phyloP scores from a whole-genome alignment of 352 stramenopile species.

The Phytophthora citricola region DNA sequence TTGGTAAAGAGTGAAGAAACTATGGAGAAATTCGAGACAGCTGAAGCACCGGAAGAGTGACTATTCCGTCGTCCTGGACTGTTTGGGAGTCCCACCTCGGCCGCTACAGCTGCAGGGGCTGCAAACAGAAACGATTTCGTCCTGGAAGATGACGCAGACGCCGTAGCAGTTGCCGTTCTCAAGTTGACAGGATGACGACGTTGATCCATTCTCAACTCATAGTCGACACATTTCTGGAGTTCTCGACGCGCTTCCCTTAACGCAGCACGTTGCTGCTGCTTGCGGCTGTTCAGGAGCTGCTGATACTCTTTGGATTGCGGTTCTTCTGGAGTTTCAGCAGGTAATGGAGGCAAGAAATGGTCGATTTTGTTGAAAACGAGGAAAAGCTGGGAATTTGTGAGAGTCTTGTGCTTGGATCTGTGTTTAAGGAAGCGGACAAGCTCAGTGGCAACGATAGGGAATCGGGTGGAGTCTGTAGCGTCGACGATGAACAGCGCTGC shows the following conservation, averaged over 20 bases:
- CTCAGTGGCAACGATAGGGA: conserved; percentile 57
- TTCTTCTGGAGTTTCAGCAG: conserved; percentile 20
- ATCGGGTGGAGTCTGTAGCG: conserved; percentile 48
- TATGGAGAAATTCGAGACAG: conserved; percentile 12
- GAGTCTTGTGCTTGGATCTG: conserved; percentile 30
- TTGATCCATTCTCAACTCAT: conserved; percentile 53
- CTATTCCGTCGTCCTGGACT: conserved; percentile 9
- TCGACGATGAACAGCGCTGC: conserved; percentile 65
- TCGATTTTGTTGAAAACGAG: conserved; percentile 72
- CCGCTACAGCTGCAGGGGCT: conserved; percentile 11
- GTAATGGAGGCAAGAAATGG: conserved; percentile 20
- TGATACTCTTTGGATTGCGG: conserved; percentile 28
- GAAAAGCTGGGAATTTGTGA: conserved; percentile 51
- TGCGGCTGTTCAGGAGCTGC: conserved; percentile 28
- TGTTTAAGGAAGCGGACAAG: conserved; percentile 58
- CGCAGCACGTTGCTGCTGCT: conserved; percentile 36
- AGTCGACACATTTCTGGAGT: conserved; percentile 58
- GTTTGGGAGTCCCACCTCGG: not conserved
- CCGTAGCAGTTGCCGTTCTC: conserved; percentile 7
- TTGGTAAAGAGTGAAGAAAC: conserved; percentile 48
- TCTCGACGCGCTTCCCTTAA: conserved; percentile 49
- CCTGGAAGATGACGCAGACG: conserved; percentile 12
- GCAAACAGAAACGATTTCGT: conserved; percentile 11
- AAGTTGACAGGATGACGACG: conserved; percentile 35
- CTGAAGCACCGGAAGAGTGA: not conserved